These are phyloP conservation scores for Backusella sp. DNA, from an alignment of 192 early-diverging fungal species.

Conservation along the genomic window DNA sequence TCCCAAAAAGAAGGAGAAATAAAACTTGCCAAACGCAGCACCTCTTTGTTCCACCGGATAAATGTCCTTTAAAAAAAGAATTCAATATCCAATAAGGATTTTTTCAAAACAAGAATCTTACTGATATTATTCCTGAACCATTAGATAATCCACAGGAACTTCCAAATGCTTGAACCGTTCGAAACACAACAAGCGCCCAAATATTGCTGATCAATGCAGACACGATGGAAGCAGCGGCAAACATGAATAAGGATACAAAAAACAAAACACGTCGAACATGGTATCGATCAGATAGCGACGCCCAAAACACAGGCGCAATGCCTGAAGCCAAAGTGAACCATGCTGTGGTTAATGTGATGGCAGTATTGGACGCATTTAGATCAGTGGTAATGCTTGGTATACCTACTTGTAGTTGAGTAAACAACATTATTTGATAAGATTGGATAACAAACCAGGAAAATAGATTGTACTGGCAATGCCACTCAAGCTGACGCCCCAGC, in stretches of 20 bases:
- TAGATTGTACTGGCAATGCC: slow-evolving; percentile 25
- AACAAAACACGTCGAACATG: slow-evolving; percentile 39
- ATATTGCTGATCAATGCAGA: slow-evolving; percentile 38
- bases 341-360: slow-evolving; percentile 41
- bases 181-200: slow-evolving; percentile 37
- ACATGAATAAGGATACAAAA: slow-evolving; percentile 37
- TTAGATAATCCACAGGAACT: slow-evolving; percentile 40
- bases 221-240: slow-evolving; percentile 39
- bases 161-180: slow-evolving; percentile 45
- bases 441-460: slow-evolving; percentile 22
- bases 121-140: slow-evolving; percentile 37
- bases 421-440: too few species aligned
- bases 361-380: slow-evolving; percentile 33
- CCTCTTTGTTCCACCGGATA: slow-evolving; percentile 28
- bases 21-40: slow-evolving; percentile 28
- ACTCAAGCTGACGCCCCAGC: slow-evolving; percentile 8
- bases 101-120: slow-evolving; percentile 3
- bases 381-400: slow-evolving; percentile 34
- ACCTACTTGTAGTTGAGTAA: background rate
- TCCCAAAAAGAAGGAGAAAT: slow-evolving; percentile 26
- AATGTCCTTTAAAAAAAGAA: background rate
- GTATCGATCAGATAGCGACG: slow-evolving; percentile 42
- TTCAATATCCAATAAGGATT: too few species aligned
- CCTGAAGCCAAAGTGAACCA: slow-evolving; percentile 46
- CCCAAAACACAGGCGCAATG: slow-evolving; percentile 44